phyloP scores from a whole-genome alignment of 1,284 basidiomycete genomes.

The Papiliotrema laurentii region DNA sequence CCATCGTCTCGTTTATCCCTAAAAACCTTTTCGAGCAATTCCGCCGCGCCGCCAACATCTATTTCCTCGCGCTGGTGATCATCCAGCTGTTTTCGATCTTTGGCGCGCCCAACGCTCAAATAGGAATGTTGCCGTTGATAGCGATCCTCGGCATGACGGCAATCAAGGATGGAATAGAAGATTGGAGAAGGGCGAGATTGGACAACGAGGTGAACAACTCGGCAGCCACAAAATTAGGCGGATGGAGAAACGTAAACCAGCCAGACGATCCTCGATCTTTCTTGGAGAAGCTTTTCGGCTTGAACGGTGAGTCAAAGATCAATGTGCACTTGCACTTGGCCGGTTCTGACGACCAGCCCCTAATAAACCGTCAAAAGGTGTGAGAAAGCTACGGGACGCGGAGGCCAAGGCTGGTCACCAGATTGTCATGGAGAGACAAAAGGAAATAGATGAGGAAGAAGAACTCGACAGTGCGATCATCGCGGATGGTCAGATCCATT shows the following conservation, averaged over 20 bases:
- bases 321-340: conserved; percentile 23
- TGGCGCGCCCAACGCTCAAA: conserved; percentile 76
- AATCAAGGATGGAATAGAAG: conserved; percentile 91
- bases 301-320: conserved; percentile 19
- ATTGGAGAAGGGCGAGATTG: conserved; percentile 77
- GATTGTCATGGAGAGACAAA: conserved; percentile 60
- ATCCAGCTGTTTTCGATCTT: conserved; percentile 88
- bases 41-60: conserved; percentile 83
- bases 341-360: conserved; percentile 27
- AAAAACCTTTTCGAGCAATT: conserved; percentile 92
- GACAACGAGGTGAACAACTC: conserved; percentile 65
- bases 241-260: conserved; percentile 87
- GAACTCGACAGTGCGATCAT: conserved; percentile 17
- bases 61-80: conserved; percentile 79
- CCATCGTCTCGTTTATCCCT: conserved; percentile 84
- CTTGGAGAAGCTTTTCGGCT: conserved; percentile 65
- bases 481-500: conserved; percentile 16
- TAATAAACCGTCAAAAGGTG: conserved; percentile 66
- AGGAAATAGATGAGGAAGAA: conserved; percentile 27
- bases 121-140: conserved; percentile 79
- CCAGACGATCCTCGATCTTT: conserved; percentile 70
- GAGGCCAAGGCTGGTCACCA: conserved; percentile 64
- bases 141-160: conserved; percentile 86
- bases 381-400: conserved; percentile 74
- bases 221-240: conserved; percentile 56